Percentiles rank a stretch among this genome's conserved stretches.
phyloP scores from a whole-genome alignment of 176 grass and related monocot genomes.

The Bromus sterilis region DNA sequence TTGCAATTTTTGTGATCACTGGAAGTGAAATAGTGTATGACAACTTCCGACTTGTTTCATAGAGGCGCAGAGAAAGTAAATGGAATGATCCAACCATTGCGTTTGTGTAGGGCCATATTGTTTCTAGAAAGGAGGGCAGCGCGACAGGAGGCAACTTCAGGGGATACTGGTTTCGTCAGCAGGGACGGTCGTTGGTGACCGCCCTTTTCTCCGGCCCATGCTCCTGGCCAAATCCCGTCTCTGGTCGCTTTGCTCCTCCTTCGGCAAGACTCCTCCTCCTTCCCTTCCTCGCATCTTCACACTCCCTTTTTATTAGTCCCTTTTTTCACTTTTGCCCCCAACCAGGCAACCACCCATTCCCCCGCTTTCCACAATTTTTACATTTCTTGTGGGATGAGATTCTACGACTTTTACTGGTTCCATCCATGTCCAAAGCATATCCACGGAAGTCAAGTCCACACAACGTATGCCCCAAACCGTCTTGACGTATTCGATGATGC shows the following conservation, averaged over 20 bases:
- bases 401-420: conserved; percentile 15
- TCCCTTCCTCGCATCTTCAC: conserved; percentile 22
- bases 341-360: not conserved
- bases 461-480: conserved; percentile 13
- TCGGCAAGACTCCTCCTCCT: not conserved
- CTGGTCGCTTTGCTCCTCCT: not conserved
- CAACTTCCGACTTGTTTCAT: not conserved
- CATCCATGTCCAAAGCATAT: not conserved
- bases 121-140: conserved; percentile 40
- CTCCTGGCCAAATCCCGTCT: not conserved
- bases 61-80: not conserved
- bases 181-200: not conserved
- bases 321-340: not conserved
- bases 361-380: conserved; percentile 12
- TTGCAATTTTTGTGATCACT: not conserved
- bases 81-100: not conserved
- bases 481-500: conserved; percentile 33
- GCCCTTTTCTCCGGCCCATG: not conserved
- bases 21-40: not conserved
- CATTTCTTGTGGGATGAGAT: not conserved
- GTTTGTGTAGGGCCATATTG: conserved; percentile 7
- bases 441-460: conserved; percentile 16
- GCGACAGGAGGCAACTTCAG: not conserved
- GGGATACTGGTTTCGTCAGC: not conserved
- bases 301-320: not conserved